phyloP scores from a whole-genome alignment of 75 land plant genomes.

The Chamaecyparis obtusa region DNA sequence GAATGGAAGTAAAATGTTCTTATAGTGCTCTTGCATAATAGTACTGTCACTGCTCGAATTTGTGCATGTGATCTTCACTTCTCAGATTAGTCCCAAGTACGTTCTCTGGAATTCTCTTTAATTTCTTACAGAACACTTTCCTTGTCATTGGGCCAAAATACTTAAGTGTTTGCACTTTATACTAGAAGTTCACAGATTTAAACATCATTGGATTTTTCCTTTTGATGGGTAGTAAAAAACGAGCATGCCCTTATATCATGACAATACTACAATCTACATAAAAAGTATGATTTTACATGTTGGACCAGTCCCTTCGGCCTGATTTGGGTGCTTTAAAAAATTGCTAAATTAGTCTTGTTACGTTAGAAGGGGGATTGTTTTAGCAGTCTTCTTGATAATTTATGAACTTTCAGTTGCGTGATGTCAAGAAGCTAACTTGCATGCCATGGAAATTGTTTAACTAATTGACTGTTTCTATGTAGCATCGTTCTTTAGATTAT shows the following conservation, averaged over 20 bases:
- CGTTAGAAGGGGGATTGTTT: not conserved
- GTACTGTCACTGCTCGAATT: not conserved
- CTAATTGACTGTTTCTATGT: not conserved
- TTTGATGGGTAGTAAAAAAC: not conserved
- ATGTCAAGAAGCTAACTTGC: not conserved
- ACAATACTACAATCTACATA: not conserved
- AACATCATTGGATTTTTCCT: not conserved
- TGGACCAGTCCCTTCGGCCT: not conserved
- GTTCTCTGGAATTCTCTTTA: not conserved
- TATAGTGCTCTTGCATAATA: not conserved
- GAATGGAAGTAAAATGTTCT: conserved; percentile 2
- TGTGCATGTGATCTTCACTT: not conserved
- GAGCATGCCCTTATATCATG: not conserved
- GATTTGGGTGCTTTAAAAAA: not conserved
- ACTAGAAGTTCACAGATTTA: not conserved
- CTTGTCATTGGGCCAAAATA: not conserved
- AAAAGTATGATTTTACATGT: not conserved
- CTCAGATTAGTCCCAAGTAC: not conserved
- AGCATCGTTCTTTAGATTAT: not conserved
- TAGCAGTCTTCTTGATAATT: not conserved
- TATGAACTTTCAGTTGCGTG: not conserved
- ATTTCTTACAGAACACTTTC: not conserved
- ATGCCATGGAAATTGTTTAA: not conserved
- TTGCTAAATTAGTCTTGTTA: not conserved
- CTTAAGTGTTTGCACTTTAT: not conserved